Evolutionary conservation across 257 asterid genomes (phyloP), one percentile per base, ranked within the genome.

Genomic region (Nicotiana undulata): DNA sequence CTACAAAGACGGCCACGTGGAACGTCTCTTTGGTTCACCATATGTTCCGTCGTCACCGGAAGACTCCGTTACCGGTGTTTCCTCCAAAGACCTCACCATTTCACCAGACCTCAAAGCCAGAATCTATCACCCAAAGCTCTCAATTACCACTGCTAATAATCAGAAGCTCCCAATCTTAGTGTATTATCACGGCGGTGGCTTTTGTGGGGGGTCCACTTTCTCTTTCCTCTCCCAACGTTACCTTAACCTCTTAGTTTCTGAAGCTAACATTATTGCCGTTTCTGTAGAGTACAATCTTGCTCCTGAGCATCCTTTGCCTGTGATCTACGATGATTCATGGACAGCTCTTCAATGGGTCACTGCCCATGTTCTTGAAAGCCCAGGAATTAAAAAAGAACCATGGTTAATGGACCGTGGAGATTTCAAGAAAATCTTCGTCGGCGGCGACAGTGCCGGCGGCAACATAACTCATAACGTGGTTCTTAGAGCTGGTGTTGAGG

Each of bases 131-230:
- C 87, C 88, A 4, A 79, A 81, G n/a, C 49, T 58, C 51, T 59
- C 70, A 5, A 34, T 0, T 6, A 4, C 10, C 51, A 34, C 51
- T 2, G 11, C 74, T 34, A 18, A 3, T 2, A 15, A 17, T 26
- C 61, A 83, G 59, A 87, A 87, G 68, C 75, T 87, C 56, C 90
- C 90, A 0, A 65, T 87, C 55, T 52, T 87, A 2, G 85, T 85
- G 31, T 85, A 74, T 68, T 78, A 11, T 64, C 88, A 82, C 1
- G 80, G 81, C 0, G 86, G 85, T 1, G 86, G 17, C 0, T 85
- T 87, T 22, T 85, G 84, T 52, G 3, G 77, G 1, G 84, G 67
- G n/a, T 87, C 90, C 3, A 82, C 88, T 81, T 82, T 84, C 79
- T 80, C 81, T 63, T 65, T 17, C 24, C 9, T 60, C 17, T 5